Percentiles rank a stretch among this genome's conserved stretches.
Evolutionary conservation across 768 basidiomycete species (phyloP).

Genomic region (Paxillus rubicundulus): DNA sequence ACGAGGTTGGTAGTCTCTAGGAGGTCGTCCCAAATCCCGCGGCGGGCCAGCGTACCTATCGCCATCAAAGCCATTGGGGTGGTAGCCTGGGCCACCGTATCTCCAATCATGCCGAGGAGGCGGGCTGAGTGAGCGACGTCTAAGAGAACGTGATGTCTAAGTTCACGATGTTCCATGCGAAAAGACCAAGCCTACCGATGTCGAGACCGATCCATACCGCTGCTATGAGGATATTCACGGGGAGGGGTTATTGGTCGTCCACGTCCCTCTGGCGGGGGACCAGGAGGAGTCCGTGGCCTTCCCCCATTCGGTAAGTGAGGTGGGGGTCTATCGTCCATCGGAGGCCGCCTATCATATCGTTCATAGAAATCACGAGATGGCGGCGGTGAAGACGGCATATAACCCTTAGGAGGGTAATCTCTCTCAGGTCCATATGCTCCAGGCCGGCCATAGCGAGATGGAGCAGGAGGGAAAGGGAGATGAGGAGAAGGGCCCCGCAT

Average conservation of each 20-base stretch:
- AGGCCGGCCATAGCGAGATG: conserved; percentile 55
- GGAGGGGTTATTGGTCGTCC: conserved; percentile 52
- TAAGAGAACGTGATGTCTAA: conserved; percentile 21
- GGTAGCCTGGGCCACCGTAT: conserved; percentile 45
- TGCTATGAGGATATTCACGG: conserved; percentile 50
- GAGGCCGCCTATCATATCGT: conserved; percentile 52
- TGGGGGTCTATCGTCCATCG: conserved; percentile 42
- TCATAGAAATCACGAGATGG: conserved; percentile 55
- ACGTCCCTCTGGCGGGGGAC: conserved; percentile 38
- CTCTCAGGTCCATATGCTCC: conserved; percentile 31
- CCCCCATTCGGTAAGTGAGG: conserved; percentile 46
- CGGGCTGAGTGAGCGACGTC: conserved; percentile 73
- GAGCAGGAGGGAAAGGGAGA: conserved; percentile 32
- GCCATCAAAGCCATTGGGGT: conserved; percentile 36
- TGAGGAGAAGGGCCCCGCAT: conserved; percentile 47
- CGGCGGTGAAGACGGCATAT: conserved; percentile 40
- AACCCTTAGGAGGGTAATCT: conserved; percentile 51
- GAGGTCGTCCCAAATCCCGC: conserved; percentile 28
- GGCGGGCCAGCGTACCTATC: conserved; percentile 50
- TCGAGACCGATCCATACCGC: conserved; percentile 40
- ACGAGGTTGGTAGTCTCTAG: conserved; percentile 41
- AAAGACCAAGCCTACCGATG: conserved; percentile 33
- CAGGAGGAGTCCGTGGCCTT: conserved; percentile 52
- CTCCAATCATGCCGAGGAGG: conserved; percentile 51
- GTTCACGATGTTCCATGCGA: background rate